Conservation (phyloP, 768 basidiomycete genomes). For the Astraeus odoratus region DNA sequence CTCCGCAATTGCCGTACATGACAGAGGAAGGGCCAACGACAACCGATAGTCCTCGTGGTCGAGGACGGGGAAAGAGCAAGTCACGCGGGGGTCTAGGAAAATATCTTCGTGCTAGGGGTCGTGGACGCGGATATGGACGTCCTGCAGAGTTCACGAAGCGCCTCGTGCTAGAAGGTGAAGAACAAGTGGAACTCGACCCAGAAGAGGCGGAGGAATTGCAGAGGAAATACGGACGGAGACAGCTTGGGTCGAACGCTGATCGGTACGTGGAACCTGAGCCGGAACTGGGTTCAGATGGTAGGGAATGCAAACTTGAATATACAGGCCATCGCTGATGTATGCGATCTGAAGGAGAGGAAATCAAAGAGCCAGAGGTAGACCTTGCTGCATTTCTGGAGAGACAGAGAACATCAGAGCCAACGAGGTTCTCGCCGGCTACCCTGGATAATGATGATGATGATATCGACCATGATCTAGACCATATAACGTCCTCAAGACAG, state of each 20-base stretch:
- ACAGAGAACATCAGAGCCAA: conserved; percentile 44
- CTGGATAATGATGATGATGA: conserved; percentile 8
- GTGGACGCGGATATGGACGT: conserved; percentile 52
- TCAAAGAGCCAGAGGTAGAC: conserved; percentile 68
- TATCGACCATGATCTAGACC: background rate
- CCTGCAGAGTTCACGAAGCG: conserved; percentile 62
- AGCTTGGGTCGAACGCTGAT: conserved; percentile 65
- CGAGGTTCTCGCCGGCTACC: conserved; percentile 8
- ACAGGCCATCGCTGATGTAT: background rate
- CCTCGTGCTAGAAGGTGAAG: conserved; percentile 56
- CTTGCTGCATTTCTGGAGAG: conserved; percentile 58
- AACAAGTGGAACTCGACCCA: conserved; percentile 25
- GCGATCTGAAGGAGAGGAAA: conserved; percentile 47
- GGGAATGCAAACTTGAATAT: background rate
- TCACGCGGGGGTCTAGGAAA: conserved; percentile 69
- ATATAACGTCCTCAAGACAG: conserved; percentile 29
- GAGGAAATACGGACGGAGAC: conserved; percentile 48
- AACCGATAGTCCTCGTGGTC: conserved; percentile 17
- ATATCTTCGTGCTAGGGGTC: conserved; percentile 64
- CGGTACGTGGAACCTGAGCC: conserved; percentile 67
- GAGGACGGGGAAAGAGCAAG: conserved; percentile 46
- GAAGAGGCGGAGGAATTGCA: conserved; percentile 45
- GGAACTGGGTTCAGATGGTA: conserved; percentile 67
- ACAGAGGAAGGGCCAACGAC: conserved; percentile 8
- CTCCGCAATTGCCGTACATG: background rate